Evolutionary conservation across 495 filamentous ascomycete genomes (phyloP).

Genomic region (Pseudevernia furfuracea): DNA sequence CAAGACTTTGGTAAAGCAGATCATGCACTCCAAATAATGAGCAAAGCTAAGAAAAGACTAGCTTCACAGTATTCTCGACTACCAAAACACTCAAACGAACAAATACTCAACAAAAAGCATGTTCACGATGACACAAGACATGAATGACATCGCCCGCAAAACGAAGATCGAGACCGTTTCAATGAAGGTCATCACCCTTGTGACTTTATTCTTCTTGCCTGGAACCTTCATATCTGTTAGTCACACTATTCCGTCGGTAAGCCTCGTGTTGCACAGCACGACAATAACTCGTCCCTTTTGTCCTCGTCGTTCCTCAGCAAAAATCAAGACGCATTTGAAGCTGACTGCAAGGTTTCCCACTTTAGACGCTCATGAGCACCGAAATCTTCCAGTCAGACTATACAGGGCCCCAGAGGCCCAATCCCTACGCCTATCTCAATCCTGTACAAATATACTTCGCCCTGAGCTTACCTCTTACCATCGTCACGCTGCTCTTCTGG

Average conservation of each 20-base stretch:
- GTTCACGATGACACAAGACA: slow-evolving; percentile 30
- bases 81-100: slow-evolving; percentile 15
- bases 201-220: slow-evolving; percentile 37
- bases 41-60: slow-evolving; percentile 1
- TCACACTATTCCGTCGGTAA: not conserved
- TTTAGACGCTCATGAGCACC: slow-evolving; percentile 33
- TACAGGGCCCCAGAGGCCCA: not conserved
- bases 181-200: slow-evolving; percentile 38
- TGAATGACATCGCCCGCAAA: slow-evolving; percentile 33
- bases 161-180: slow-evolving; percentile 37
- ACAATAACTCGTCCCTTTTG: not conserved
- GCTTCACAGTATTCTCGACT: slow-evolving; percentile 21
- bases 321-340: not conserved
- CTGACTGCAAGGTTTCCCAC: slow-evolving; percentile 7
- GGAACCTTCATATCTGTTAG: slow-evolving; percentile 38
- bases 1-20: slow-evolving; percentile 20
- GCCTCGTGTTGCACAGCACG: not conserved
- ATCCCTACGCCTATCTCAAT: slow-evolving; percentile 1
- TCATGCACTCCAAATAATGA: not conserved
- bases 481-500: slow-evolving; percentile 21
- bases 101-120: slow-evolving; percentile 24
- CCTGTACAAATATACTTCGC: slow-evolving; percentile 20
- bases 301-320: not conserved
- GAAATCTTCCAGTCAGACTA: slow-evolving; percentile 26
- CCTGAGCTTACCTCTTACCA: slow-evolving; percentile 20